Evolutionary conservation across 2,329 filamentous ascomycete species (phyloP).

Genomic region (Penicillium olsonii): DNA sequence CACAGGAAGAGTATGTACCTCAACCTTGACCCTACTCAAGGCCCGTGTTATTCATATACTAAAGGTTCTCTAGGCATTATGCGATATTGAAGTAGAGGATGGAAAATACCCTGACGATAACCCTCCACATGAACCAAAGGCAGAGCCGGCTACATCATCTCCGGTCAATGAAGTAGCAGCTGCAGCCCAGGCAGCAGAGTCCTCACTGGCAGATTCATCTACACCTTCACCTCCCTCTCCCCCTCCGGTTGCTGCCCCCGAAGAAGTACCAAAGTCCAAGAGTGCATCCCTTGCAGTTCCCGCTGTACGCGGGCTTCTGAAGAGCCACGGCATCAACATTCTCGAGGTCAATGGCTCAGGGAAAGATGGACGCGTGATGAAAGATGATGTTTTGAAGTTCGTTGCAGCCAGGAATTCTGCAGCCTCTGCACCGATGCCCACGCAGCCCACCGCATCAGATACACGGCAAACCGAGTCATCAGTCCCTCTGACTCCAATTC

Average conservation of each 20-base stretch:
- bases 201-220: constrained; percentile 7
- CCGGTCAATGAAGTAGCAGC: constrained; percentile 14
- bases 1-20: constrained; percentile 66
- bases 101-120: constrained; percentile 66
- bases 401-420: constrained; percentile 36
- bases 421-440: constrained; percentile 47
- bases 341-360: constrained; percentile 79
- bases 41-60: constrained; percentile 5
- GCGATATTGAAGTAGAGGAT: constrained; percentile 91
- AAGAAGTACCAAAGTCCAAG: constrained; percentile 51
- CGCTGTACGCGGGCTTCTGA: constrained; percentile 84
- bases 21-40: neutral
- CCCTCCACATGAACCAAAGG: constrained; percentile 26
- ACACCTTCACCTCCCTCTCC: neutral
- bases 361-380: constrained; percentile 85
- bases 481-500: constrained; percentile 72
- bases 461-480: constrained; percentile 65
- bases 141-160: constrained; percentile 26
- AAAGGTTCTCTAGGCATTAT: constrained; percentile 63
- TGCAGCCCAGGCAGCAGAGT: constrained; percentile 20
- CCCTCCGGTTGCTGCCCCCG: neutral
- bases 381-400: constrained; percentile 84
- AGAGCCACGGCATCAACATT: constrained; percentile 77
- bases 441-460: constrained; percentile 38
- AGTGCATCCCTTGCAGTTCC: constrained; percentile 81